These are phyloP conservation scores for Phytophthora fragariae DNA, from an alignment of 352 stramenopile genomes.

Conservation along the genomic window DNA sequence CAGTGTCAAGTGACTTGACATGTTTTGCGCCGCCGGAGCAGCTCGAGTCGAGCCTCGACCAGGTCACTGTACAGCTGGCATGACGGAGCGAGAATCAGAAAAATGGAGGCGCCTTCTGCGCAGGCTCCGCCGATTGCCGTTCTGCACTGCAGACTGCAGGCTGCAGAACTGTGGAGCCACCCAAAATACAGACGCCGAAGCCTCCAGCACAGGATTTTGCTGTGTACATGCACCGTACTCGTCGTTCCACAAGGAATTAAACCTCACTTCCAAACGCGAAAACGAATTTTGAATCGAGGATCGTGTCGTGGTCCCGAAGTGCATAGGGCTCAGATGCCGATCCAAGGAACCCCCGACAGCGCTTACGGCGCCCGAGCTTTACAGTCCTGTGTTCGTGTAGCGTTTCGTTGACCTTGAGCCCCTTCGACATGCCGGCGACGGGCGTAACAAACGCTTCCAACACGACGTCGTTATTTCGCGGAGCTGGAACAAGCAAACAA, in stretches of 20 bases:
- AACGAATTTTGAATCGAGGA: constrained; percentile 23
- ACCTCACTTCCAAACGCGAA: not conserved
- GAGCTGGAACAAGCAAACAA: not conserved
- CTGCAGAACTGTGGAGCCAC: not conserved
- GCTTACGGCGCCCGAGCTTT: not conserved
- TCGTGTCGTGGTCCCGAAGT: not conserved
- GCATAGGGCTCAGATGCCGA: constrained; percentile 10
- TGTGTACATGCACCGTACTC: not conserved
- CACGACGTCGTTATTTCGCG: not conserved
- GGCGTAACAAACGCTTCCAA: constrained; percentile 7
- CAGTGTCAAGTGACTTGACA: not conserved
- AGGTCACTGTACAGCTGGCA: not conserved
- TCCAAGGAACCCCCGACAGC: not conserved
- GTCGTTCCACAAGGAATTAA: constrained; percentile 1
- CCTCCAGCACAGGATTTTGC: constrained; percentile 6
- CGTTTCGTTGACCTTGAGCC: not conserved
- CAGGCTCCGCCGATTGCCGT: not conserved
- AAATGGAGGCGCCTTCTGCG: not conserved
- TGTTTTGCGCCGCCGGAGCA: not conserved
- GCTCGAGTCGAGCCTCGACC: not conserved
- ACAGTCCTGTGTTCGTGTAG: not conserved
- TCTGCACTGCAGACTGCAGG: no score
- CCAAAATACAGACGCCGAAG: not conserved
- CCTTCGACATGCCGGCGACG: constrained; percentile 13
- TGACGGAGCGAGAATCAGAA: not conserved